Percentiles rank a stretch among this genome's conserved stretches.
These are phyloP conservation scores for Zygoascus tannicola DNA, from an alignment of 805 yeast species.

Conservation along the genomic window DNA sequence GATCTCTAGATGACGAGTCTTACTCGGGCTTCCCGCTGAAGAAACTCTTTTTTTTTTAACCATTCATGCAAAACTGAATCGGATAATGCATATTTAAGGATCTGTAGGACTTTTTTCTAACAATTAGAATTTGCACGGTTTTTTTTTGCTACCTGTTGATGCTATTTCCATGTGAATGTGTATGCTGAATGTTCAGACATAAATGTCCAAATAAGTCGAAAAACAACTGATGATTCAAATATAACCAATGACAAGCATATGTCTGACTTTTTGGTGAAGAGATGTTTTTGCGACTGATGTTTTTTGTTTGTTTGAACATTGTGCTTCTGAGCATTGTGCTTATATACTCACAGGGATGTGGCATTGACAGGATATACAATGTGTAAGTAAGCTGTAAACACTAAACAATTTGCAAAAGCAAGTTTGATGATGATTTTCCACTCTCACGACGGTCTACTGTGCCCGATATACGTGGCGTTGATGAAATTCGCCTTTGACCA, in stretches of 20 bases:
- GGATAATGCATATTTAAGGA: constrained; percentile 5
- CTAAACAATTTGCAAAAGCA: too few species aligned
- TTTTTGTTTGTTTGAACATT: constrained; percentile 1
- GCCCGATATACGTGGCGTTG: constrained; percentile 49
- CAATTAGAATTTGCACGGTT: neutral
- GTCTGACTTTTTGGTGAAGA: constrained; percentile 73
- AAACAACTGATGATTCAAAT: constrained; percentile 6
- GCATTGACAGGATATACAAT: neutral
- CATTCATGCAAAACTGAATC: constrained; percentile 90
- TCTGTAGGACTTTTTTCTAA: constrained; percentile 1
- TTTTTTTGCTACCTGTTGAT: neutral
- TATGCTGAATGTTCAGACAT: neutral
- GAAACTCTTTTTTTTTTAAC: constrained; percentile 61
- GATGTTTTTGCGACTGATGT: constrained; percentile 54
- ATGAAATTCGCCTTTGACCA: constrained; percentile 77
- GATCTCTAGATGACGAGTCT: constrained; percentile 94
- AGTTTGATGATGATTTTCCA: constrained; percentile 50
- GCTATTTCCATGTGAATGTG: neutral
- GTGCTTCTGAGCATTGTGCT: neutral
- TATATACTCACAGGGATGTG: neutral
- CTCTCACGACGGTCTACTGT: constrained; percentile 70
- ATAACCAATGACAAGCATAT: constrained; percentile 83
- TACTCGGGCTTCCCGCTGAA: constrained; percentile 93
- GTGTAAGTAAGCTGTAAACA: too few species aligned
- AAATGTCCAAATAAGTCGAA: neutral